Base-by-base conservation (phyloP, 179 eudicot genomes). In the Silene vulgaris region DNA sequence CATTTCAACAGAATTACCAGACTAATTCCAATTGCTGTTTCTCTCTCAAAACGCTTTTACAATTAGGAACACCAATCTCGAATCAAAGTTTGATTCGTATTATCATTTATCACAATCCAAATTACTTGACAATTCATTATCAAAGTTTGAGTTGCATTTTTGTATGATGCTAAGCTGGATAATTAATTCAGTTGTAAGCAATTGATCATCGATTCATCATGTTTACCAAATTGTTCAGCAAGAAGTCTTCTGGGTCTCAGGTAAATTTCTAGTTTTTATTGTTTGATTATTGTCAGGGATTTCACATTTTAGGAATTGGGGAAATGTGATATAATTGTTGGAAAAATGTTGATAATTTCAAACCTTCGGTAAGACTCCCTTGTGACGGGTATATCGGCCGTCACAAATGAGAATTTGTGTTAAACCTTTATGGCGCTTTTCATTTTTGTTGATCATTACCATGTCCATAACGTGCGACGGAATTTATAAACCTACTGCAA, bases 201-300 rank as follows among this genome's bases (percentile, higher is more conserved):
- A 20, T 73, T 60, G 64, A 72, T 65, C 19, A 59, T 73, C 40
- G 59, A 73, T 13, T 45, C 30, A 43, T 73, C 35, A 75, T 79
- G 82, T 79, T 79, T 52, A 0, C 75, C 59, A 75, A 79, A 56
- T 19, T 79, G 65, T 74, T 79, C 78, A 65, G 52, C 65, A 68
- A 75, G 50, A 78, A 75, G n/a, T 63, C 77, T 45, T 69, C 71
- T 69, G 64, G 62, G 1, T 74, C 82, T 54, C 78, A 70, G 78
- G 82, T 75, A 37, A 29, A 61, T 8, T 29, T 69, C 5, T 13
- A 9, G 7, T 43, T 20, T 60, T 32, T 48, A 0, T 3, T 28
- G 0, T 29, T 20, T 68, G 37, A 75, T 74, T 14, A 62, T 59
- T 69, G 70, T 32, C 60, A 69, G 72, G 74, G 65, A 57, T 67